Evolutionary conservation across 164 flowering plant genomes (phyloP).

Genomic region (Berberis vulgaris): DNA sequence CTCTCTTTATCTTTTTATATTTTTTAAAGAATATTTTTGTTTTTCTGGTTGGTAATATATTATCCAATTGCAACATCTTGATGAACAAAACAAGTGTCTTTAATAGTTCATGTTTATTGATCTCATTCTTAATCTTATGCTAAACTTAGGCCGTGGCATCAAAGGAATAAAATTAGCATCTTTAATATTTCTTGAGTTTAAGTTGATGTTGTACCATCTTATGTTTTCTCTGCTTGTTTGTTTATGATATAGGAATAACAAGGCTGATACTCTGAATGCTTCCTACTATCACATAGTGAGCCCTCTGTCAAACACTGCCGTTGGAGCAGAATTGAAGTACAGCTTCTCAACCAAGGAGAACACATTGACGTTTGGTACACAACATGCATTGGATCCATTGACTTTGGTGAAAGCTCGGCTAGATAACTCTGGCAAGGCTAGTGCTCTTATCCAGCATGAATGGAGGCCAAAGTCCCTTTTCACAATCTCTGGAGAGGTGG

Average conservation of each 20-base stretch:
- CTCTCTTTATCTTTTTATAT: too few relatives aligned
- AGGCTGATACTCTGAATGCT: slow-evolving; percentile 39
- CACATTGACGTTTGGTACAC: slow-evolving; percentile 43
- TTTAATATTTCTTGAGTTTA: background rate
- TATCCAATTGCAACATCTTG: too few relatives aligned
- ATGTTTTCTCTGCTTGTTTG: background rate
- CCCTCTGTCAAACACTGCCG: slow-evolving; percentile 37
- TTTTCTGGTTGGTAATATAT: too few relatives aligned
- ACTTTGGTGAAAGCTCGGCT: slow-evolving; percentile 50
- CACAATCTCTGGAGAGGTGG: slow-evolving; percentile 57
- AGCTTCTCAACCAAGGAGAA: slow-evolving; percentile 36
- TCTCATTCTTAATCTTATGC: too few relatives aligned
- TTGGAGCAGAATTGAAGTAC: slow-evolving; percentile 47
- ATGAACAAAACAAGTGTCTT: too few relatives aligned
- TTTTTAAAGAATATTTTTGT: too few relatives aligned
- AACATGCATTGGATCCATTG: slow-evolving; percentile 49
- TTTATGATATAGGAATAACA: slow-evolving; percentile 37
- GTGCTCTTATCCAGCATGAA: slow-evolving; percentile 51
- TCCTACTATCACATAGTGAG: slow-evolving; percentile 47
- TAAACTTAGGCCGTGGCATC: too few relatives aligned
- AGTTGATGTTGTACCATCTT: background rate
- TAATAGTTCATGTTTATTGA: too few relatives aligned
- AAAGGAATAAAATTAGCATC: too few relatives aligned
- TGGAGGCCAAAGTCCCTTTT: slow-evolving; percentile 54
- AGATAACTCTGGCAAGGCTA: slow-evolving; percentile 44